phyloP scores from a whole-genome alignment of 2,329 filamentous ascomycete genomes.

The Hymenoscyphus linearis region DNA sequence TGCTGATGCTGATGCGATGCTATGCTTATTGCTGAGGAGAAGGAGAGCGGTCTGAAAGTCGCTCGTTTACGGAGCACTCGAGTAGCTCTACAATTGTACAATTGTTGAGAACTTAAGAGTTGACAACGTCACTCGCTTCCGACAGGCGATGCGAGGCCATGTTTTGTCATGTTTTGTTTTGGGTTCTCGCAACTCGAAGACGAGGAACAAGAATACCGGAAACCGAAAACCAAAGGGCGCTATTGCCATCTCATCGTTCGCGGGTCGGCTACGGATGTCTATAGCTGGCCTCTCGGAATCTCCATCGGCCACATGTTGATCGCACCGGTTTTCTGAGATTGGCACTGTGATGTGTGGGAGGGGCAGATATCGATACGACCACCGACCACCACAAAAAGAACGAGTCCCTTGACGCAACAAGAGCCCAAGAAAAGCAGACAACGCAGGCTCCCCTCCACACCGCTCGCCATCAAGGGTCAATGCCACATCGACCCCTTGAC shows the following conservation, averaged over 20 bases:
- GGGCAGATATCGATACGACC: constrained; percentile 9
- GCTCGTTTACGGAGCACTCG: not conserved
- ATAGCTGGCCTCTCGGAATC: not conserved
- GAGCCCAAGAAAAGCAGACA: constrained; percentile 6
- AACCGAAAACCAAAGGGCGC: no score
- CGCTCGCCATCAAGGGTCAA: constrained; percentile 9
- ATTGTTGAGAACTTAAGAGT: no score
- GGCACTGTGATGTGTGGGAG: not conserved
- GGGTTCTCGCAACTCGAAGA: no score
- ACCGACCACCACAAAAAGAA: not conserved
- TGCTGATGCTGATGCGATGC: constrained; percentile 6
- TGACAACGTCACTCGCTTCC: not conserved
- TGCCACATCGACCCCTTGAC: constrained; percentile 1
- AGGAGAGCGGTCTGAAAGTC: not conserved
- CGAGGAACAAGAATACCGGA: no score
- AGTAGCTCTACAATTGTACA: not conserved
- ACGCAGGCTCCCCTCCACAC: constrained; percentile 11
- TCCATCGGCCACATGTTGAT: constrained; percentile 1
- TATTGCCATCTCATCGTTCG: not conserved
- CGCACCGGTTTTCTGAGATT: constrained; percentile 3
- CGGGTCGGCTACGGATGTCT: not conserved
- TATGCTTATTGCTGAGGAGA: constrained; percentile 3
- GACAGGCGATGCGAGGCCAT: no score
- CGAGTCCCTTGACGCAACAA: constrained; percentile 4
- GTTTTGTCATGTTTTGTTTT: no score